A percentile compares a stretch with the other conserved stretches of the same genome.
These are phyloP conservation scores for Chlorella sp. DNA, from an alignment of 139 green algal species.

Conservation along the genomic window DNA sequence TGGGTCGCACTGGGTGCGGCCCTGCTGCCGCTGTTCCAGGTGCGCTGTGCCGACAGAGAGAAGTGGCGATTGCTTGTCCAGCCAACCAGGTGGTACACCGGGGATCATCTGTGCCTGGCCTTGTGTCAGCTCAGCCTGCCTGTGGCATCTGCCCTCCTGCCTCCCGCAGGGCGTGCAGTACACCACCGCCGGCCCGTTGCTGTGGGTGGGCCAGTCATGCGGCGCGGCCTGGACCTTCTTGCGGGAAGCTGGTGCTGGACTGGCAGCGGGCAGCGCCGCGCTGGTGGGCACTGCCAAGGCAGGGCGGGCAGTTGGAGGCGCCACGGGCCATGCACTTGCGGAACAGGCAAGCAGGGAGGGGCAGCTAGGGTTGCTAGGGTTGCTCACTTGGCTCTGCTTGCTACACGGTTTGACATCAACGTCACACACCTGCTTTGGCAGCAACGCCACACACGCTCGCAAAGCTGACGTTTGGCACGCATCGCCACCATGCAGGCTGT, in stretches of 20 bases:
- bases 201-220: neutral
- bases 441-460: no score
- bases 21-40: conserved; percentile 11
- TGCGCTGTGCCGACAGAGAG: neutral
- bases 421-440: no score
- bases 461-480: no score
- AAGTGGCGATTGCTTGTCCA: no score
- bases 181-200: neutral
- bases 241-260: neutral
- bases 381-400: no score
- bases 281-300: conserved; percentile 12
- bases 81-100: no score
- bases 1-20: neutral
- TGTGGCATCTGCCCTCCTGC: neutral
- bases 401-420: no score
- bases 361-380: neutral
- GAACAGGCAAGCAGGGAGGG: neutral
- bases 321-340: neutral
- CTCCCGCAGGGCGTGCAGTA: neutral
- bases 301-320: conserved; percentile 12
- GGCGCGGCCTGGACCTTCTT: neutral
- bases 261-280: neutral
- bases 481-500: conserved; percentile 43
- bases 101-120: neutral
- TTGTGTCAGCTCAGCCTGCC: neutral